Evolutionary conservation across 1,284 basidiomycete species (phyloP).

Genomic region (Coniophora puteana): DNA sequence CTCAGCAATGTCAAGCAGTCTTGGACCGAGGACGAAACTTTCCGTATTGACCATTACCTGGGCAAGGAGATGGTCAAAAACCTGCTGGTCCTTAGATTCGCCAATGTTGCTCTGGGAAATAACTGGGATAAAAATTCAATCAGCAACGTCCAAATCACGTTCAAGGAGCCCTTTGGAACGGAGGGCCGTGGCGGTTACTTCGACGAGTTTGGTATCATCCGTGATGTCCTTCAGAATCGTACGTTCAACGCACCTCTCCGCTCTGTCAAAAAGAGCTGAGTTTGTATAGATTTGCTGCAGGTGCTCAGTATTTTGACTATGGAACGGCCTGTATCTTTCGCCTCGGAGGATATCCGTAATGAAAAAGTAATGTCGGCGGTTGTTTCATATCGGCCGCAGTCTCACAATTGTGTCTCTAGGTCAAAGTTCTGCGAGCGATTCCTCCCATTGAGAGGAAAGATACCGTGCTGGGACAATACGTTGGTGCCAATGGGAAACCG

Average conservation of each 20-base stretch:
- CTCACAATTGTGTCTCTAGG: constrained; percentile 43
- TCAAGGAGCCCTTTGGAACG: constrained; percentile 97
- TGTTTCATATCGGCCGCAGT: constrained; percentile 12
- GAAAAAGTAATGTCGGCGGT: constrained; percentile 74
- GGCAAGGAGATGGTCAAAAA: constrained; percentile 99
- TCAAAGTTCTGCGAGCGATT: constrained; percentile 91
- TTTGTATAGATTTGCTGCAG: constrained; percentile 77
- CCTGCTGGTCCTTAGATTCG: constrained; percentile 89
- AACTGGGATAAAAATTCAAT: constrained; percentile 94
- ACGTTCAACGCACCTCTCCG: constrained; percentile 32
- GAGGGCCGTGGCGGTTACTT: constrained; percentile 98
- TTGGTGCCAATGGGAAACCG: constrained; percentile 83
- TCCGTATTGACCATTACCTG: constrained; percentile 97
- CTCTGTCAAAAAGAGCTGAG: constrained; percentile 13
- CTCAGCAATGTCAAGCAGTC: constrained; percentile 77
- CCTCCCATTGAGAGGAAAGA: constrained; percentile 77
- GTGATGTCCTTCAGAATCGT: constrained; percentile 97
- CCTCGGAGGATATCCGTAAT: constrained; percentile 93
- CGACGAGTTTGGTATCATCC: constrained; percentile 97
- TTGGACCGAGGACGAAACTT: constrained; percentile 95
- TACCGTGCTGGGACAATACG: constrained; percentile 90
- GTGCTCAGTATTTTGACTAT: constrained; percentile 91
- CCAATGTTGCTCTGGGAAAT: constrained; percentile 83
- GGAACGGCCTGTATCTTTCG: constrained; percentile 97
- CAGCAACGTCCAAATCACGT: constrained; percentile 95